phyloP scores from a whole-genome alignment of 192 early-diverging fungal genomes.

The Coemansia sp. region DNA sequence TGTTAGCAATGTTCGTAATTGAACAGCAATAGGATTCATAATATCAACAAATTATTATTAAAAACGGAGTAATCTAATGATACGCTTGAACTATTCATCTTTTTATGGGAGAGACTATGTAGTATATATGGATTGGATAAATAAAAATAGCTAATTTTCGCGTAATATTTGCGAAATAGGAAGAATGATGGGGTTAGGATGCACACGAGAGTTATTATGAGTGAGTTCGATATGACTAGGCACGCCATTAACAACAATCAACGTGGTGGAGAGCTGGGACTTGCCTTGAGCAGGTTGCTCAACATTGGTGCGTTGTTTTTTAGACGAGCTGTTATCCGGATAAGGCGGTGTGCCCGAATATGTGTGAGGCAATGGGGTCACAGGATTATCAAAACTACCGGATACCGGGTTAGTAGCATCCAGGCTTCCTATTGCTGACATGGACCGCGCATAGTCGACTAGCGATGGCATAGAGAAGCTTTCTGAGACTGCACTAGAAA shows the following conservation, averaged over 20 bases:
- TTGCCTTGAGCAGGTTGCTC: not conserved
- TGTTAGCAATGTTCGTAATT: not conserved
- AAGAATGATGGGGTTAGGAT: slow-evolving; percentile 41
- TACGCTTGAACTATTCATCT: no score
- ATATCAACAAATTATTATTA: no score
- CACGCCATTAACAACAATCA: slow-evolving; percentile 31
- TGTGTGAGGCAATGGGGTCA: no score
- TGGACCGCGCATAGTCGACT: not conserved
- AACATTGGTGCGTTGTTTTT: not conserved
- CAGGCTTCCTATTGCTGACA: no score
- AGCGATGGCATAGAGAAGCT: slow-evolving; percentile 8
- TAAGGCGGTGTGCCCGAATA: no score
- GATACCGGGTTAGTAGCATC: no score
- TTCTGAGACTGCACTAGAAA: not conserved
- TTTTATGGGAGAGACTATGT: no score
- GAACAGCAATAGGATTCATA: no score
- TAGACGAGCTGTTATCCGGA: no score
- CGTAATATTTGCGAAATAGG: slow-evolving; percentile 32
- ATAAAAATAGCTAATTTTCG: not conserved
- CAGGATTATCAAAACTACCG: no score
- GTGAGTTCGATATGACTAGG: slow-evolving; percentile 35
- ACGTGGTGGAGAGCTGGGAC: slow-evolving; percentile 28
- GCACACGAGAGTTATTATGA: slow-evolving; percentile 21
- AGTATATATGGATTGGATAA: no score
- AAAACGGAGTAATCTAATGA: no score